These are phyloP conservation scores for Cyphellophora europaea DNA, from an alignment of 2,329 filamentous ascomycete genomes.

Conservation along the genomic window DNA sequence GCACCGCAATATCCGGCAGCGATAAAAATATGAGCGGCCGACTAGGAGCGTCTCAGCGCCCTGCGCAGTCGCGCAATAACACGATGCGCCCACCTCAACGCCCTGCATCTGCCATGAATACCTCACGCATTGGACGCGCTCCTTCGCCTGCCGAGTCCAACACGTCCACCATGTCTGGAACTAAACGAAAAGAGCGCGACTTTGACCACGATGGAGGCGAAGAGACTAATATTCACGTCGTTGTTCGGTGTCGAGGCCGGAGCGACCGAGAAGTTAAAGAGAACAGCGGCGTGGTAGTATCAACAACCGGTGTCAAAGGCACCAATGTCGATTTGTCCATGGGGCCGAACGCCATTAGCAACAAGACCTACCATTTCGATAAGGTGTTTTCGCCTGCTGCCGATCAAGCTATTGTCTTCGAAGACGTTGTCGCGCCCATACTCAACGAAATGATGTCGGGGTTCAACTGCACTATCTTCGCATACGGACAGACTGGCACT, in stretches of 20 bases:
- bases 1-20: no score
- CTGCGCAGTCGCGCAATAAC: conserved; percentile 35
- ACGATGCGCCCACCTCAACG: conserved; percentile 40
- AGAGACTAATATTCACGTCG: conserved; percentile 96
- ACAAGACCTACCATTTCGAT: conserved; percentile 95
- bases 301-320: conserved; percentile 79
- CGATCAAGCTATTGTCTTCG: conserved; percentile 87
- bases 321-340: conserved; percentile 78
- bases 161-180: conserved; percentile 50
- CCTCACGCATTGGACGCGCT: conserved; percentile 36
- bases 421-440: conserved; percentile 89
- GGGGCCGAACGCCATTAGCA: conserved; percentile 84
- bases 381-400: conserved; percentile 93
- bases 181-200: conserved; percentile 81
- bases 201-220: conserved; percentile 63
- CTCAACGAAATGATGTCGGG: conserved; percentile 91
- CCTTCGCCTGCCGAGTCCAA: conserved; percentile 64
- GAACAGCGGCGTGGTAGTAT: conserved; percentile 88
- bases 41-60: conserved; percentile 1
- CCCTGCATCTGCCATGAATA: conserved; percentile 42
- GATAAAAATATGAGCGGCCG: no score
- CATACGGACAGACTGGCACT: conserved; percentile 94
- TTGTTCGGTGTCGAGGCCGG: conserved; percentile 85
- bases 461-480: conserved; percentile 98
- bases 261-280: conserved; percentile 88